Base-by-base conservation (phyloP, 2,329 filamentous ascomycete genomes). In the Fonsecaea erecta region DNA sequence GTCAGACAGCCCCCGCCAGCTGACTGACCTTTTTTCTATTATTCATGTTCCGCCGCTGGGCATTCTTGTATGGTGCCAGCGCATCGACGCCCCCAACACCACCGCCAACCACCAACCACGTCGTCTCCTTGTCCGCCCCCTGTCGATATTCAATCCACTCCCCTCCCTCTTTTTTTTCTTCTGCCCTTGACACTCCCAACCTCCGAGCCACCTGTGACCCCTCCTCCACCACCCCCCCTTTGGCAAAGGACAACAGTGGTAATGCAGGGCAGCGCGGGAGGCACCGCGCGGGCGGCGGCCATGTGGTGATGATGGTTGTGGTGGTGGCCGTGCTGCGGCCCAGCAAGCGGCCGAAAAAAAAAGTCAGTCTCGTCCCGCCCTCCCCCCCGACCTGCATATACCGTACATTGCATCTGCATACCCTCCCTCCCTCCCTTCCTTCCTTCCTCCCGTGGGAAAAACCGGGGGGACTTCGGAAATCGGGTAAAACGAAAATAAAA, bases 281-380 rank as follows among this genome's bases (percentile, higher is more conserved):
- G 32, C 32, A 34, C 4, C 32, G 4, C 3, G 32, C 30, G 30
- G n/a, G n/a, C n/a, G 32, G 32, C 32, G 32, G 32, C 32, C 32
- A 34, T 34, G 32, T 12, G 32, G 32, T 11, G 6, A 34, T 34
- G 32, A 7, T n/a, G n/a, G n/a, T n/a, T n/a, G n/a, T n/a, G n/a
- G n/a, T n/a, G n/a, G n/a, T n/a, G 30, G 30, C 30, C 30, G 9
- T 4, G 4, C 30, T 34, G 32, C 37, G n/a, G 37, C 37, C 37
- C 35, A 18, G n/a, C 3, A 6, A n/a, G 37, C 14, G 37, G 37
- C 37, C 37, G 11, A 40, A 40, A 40, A 37, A 37, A 14, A 37
- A 37, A 37, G n/a, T n/a, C n/a, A n/a, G 18, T 48, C 43, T 48
- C 43, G 43, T 48, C 43, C 43, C 43, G 43, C 43, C 43, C 43